A percentile compares a stretch with the other conserved stretches of the same genome.
These are phyloP conservation scores for Physcomitrium patens DNA, from an alignment of 225 moss, liverwort and hornwort genomes.

Conservation along the genomic window DNA sequence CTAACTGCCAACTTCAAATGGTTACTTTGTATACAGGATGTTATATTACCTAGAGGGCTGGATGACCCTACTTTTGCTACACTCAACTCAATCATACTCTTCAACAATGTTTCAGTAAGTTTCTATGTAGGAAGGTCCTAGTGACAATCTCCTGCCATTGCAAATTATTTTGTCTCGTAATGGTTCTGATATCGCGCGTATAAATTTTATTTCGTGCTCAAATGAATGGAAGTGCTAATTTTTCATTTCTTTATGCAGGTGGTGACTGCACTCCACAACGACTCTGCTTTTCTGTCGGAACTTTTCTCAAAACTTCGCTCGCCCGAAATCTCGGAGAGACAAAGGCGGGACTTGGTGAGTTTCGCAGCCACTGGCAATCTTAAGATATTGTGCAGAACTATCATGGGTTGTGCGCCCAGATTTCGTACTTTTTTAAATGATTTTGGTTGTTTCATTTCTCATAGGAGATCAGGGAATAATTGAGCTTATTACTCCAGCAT, in stretches of 20 bases:
- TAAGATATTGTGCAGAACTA: too few relatives aligned
- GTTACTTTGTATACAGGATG: conserved; percentile 72
- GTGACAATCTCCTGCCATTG: background rate
- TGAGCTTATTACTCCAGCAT: too few relatives aligned
- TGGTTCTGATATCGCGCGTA: background rate
- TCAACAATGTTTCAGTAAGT: conserved; percentile 94
- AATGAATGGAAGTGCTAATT: conserved; percentile 23
- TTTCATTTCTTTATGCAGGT: conserved; percentile 55
- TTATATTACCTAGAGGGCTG: conserved; percentile 91
- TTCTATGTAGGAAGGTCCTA: conserved; percentile 8
- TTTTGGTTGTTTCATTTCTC: too few relatives aligned
- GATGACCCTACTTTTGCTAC: conserved; percentile 98
- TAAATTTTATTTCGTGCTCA: background rate
- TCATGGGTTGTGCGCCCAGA: too few relatives aligned
- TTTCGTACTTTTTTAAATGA: too few relatives aligned
- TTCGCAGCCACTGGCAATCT: background rate
- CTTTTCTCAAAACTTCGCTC: conserved; percentile 87
- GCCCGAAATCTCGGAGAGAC: conserved; percentile 74
- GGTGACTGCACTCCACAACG: conserved; percentile 85
- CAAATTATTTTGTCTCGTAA: background rate
- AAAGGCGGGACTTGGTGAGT: conserved; percentile 85
- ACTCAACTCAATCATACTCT: conserved; percentile 97
- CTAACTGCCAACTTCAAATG: conserved; percentile 4
- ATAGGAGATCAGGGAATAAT: too few relatives aligned
- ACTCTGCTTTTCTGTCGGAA: conserved; percentile 82